These are phyloP conservation scores for Acacia crassicarpa DNA, from an alignment of 306 rosid species.

Conservation along the genomic window DNA sequence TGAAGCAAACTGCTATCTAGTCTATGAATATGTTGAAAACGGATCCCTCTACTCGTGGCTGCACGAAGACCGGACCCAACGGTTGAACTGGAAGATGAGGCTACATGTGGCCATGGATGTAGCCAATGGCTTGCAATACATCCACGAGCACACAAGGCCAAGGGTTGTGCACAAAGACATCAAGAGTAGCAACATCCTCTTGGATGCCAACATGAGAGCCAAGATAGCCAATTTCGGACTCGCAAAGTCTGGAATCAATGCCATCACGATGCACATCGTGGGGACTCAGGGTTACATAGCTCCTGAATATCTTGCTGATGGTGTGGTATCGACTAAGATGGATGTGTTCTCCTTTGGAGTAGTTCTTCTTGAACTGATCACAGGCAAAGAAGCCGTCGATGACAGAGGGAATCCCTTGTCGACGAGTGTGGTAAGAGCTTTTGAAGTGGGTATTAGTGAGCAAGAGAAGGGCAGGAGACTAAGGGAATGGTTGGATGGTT, in stretches of 20 bases:
- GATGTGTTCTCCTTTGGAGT: slow-evolving; percentile 92
- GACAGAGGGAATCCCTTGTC: slow-evolving; percentile 59
- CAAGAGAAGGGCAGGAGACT: slow-evolving; percentile 50
- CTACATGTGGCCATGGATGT: slow-evolving; percentile 71
- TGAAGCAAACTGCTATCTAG: slow-evolving; percentile 72
- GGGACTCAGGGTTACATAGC: slow-evolving; percentile 97
- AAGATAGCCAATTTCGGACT: slow-evolving; percentile 92
- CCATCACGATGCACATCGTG: slow-evolving; percentile 95
- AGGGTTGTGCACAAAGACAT: slow-evolving; percentile 93
- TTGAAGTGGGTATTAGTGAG: slow-evolving; percentile 53
- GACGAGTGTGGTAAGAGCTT: slow-evolving; percentile 41
- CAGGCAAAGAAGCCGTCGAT: slow-evolving; percentile 67
- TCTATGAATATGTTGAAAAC: slow-evolving; percentile 81
- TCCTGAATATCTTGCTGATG: slow-evolving; percentile 82
- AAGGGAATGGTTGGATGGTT: slow-evolving; percentile 62
- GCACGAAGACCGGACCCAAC: slow-evolving; percentile 46
- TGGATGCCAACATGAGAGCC: slow-evolving; percentile 82
- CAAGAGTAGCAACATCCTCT: slow-evolving; percentile 85
- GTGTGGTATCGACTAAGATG: slow-evolving; percentile 85
- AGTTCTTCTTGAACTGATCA: slow-evolving; percentile 75
- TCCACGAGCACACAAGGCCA: slow-evolving; percentile 97
- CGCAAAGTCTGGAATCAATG: slow-evolving; percentile 86
- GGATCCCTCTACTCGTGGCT: slow-evolving; percentile 83
- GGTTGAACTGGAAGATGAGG: slow-evolving; percentile 70
- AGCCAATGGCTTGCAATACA: slow-evolving; percentile 88